These are phyloP conservation scores for Trametopsis cervina DNA, from an alignment of 768 basidiomycete genomes.

Conservation along the genomic window DNA sequence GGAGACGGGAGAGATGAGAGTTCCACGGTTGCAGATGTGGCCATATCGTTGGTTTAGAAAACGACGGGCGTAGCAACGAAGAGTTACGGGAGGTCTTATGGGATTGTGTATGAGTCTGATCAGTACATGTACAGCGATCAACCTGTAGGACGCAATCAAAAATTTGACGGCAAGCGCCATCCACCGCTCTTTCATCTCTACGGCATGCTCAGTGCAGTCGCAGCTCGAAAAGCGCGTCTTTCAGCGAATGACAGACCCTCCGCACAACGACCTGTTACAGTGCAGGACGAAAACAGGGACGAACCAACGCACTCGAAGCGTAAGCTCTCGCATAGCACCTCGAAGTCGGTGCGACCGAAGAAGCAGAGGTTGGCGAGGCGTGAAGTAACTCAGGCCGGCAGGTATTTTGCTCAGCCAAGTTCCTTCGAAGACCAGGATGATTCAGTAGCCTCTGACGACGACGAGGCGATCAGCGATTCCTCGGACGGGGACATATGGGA, in stretches of 20 bases:
- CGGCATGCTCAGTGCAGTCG: conserved; percentile 64
- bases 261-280: conserved; percentile 1
- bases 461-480: conserved; percentile 23
- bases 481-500: conserved; percentile 23
- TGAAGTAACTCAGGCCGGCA: conserved; percentile 9
- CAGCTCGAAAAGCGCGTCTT: conserved; percentile 57
- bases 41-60: too few relatives aligned
- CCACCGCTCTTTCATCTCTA: background rate
- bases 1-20: conserved; percentile 27
- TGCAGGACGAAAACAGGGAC: conserved; percentile 7
- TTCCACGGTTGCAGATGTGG: too few relatives aligned
- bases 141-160: too few relatives aligned
- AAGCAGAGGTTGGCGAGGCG: conserved; percentile 18
- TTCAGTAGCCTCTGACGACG: conserved; percentile 15
- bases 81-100: too few relatives aligned
- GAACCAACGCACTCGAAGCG: conserved; percentile 38
- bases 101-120: too few relatives aligned
- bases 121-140: too few relatives aligned
- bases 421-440: conserved; percentile 31
- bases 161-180: background rate
- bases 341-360: conserved; percentile 21
- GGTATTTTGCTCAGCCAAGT: conserved; percentile 31
- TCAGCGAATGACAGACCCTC: conserved; percentile 22
- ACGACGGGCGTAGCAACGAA: too few relatives aligned
- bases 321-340: conserved; percentile 30